Evolutionary conservation across 1,139 yeast genomes (phyloP).

Genomic region (Geotrichum candidum): DNA sequence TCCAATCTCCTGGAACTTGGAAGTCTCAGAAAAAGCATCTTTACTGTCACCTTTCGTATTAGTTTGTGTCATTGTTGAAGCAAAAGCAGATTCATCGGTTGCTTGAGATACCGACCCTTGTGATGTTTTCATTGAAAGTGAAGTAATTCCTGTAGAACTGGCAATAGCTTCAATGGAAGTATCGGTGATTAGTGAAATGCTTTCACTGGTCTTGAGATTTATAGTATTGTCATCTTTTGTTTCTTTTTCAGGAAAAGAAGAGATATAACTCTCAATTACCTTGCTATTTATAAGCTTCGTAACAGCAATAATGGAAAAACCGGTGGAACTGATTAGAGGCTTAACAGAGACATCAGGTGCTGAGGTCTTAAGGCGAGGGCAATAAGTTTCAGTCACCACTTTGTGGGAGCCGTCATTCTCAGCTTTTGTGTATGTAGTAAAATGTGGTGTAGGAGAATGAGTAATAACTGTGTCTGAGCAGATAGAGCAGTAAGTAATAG

Average conservation of each 20-base stretch:
- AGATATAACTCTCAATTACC: not conserved
- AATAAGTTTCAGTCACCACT: not conserved
- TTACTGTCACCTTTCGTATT: no score
- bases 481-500: not conserved
- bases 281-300: not conserved
- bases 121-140: no score
- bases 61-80: no score
- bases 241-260: not conserved
- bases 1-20: no score
- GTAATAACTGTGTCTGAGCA: not conserved
- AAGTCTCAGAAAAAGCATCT: no score
- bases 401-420: not conserved
- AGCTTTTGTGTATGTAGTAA: not conserved
- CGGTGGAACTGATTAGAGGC: not conserved
- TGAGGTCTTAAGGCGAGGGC: not conserved
- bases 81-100: no score
- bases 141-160: no score
- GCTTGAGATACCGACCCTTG: no score
- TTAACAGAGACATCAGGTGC: not conserved
- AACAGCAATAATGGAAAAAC: not conserved
- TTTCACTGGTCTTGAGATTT: not conserved
- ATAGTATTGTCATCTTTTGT: not conserved
- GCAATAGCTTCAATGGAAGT: not conserved
- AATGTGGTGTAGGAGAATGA: not conserved
- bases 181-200: not conserved